These are phyloP conservation scores for Vanilla planifolia DNA, from an alignment of 106 monocot species.

Conservation along the genomic window DNA sequence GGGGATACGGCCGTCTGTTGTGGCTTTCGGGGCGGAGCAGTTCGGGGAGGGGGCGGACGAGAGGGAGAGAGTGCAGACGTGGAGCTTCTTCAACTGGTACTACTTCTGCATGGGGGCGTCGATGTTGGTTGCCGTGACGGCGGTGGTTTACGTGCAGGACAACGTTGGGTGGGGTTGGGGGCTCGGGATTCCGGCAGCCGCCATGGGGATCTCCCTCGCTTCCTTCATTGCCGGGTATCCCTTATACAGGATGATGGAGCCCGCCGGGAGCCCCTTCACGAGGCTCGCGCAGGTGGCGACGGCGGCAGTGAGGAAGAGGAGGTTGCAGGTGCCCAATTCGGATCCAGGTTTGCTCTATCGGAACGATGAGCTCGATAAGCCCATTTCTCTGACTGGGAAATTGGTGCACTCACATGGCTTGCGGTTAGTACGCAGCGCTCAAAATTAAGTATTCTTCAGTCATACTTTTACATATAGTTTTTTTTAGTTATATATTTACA, in stretches of 20 bases:
- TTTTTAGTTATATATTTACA: no score
- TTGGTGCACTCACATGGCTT: constrained; percentile 61
- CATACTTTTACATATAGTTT: no score
- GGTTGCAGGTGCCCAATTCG: constrained; percentile 9
- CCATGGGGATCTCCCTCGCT: constrained; percentile 45
- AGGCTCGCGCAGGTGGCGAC: constrained; percentile 49
- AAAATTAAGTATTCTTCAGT: not conserved
- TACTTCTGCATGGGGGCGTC: constrained; percentile 56
- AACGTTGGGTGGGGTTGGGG: constrained; percentile 73
- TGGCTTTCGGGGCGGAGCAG: constrained; percentile 70
- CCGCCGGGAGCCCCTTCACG: constrained; percentile 58
- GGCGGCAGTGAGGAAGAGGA: constrained; percentile 71
- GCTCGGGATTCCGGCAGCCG: constrained; percentile 42
- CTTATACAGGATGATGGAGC: constrained; percentile 38
- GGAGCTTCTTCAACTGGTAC: constrained; percentile 79
- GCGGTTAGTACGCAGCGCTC: constrained; percentile 24
- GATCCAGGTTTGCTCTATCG: constrained; percentile 42
- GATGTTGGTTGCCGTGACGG: constrained; percentile 57
- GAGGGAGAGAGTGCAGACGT: constrained; percentile 29
- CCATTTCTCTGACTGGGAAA: constrained; percentile 61
- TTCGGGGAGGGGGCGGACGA: constrained; percentile 50
- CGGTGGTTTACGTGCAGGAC: constrained; percentile 61
- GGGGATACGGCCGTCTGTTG: constrained; percentile 57
- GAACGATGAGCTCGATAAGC: constrained; percentile 60
- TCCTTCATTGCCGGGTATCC: constrained; percentile 39